These are phyloP conservation scores for Patellifolia procumbens DNA, from an alignment of 179 eudicot genomes.

Conservation along the genomic window DNA sequence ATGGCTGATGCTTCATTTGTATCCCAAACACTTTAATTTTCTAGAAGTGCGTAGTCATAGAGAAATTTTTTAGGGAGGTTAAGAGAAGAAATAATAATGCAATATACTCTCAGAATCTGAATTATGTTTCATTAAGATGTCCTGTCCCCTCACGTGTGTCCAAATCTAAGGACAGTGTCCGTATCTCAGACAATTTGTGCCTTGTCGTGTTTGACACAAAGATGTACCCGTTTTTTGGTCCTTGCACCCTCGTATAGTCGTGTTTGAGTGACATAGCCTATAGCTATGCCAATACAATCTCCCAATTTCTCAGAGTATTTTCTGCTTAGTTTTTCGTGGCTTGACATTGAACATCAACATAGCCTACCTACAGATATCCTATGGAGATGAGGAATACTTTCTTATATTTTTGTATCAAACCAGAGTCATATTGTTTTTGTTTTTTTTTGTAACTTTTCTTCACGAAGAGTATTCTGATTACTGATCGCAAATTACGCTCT, in stretches of 20 bases:
- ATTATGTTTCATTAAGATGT: background rate
- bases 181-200: background rate
- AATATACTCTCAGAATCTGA: background rate
- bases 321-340: background rate
- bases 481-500: background rate
- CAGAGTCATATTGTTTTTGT: background rate
- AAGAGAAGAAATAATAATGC: background rate
- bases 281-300: background rate
- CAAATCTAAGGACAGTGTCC: too few species aligned
- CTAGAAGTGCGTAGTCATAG: too few species aligned
- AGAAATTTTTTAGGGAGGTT: background rate
- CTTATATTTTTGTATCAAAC: background rate
- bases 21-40: background rate
- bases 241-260: too few species aligned
- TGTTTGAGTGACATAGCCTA: background rate
- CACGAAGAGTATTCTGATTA: background rate
- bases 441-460: background rate
- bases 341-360: background rate
- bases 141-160: background rate
- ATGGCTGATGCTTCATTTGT: background rate
- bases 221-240: background rate
- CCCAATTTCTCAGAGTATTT: too few species aligned
- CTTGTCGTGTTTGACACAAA: background rate
- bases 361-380: too few species aligned
- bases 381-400: background rate